Base-by-base conservation (phyloP, 2,329 filamentous ascomycete species). In the Alternaria viburni region DNA sequence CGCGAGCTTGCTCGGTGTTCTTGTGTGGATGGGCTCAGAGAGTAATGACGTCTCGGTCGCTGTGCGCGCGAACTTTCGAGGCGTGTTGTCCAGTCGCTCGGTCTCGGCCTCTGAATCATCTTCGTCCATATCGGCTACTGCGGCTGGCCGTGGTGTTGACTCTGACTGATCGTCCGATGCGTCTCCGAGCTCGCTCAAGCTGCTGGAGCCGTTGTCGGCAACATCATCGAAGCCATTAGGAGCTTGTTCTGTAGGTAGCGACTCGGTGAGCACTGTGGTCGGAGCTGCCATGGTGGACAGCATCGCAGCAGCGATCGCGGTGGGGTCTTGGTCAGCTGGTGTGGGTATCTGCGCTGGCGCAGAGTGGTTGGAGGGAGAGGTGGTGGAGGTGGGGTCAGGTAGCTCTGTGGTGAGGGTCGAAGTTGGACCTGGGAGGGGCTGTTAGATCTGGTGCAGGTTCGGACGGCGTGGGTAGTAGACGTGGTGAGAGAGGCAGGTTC, bases 61-160 rank as follows among this genome's bases (percentile, higher is more conserved):
- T 30, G 74, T 75, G 69, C 75, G 75, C 50, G 67, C 85, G 74
- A 86, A 81, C 74, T 85, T 91, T 66, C 89, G 88, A 17, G 94
- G 93, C n/a, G 93, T 97, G 75, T 92, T 90, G 76, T 96, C 96
- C 64, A 99, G 86, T 62, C 96, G 90, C 81, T 97, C 94, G 2
- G 95, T 98, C 81, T 97, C 95, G 32, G 95, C 95, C 81, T 98
- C 95, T 4, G 94, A 91, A 72, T 91, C 89, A 59, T 86, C 86
- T 56, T 90, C 87, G 30, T 90, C 78, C 51, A 78, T 54, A 54
- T 79, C 72, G 41, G 61, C 54, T 47, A 69, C 69, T 25, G 61
- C 54, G 23, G 67, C 57, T 15, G 71, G 69, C 44, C 68, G 68
- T 41, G 75, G 75, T n/a, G 75, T 78, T 19, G 72, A 69, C 59